Evolutionary conservation across 192 early-diverging fungal genomes (phyloP).

Genomic region (Gigaspora rosea): DNA sequence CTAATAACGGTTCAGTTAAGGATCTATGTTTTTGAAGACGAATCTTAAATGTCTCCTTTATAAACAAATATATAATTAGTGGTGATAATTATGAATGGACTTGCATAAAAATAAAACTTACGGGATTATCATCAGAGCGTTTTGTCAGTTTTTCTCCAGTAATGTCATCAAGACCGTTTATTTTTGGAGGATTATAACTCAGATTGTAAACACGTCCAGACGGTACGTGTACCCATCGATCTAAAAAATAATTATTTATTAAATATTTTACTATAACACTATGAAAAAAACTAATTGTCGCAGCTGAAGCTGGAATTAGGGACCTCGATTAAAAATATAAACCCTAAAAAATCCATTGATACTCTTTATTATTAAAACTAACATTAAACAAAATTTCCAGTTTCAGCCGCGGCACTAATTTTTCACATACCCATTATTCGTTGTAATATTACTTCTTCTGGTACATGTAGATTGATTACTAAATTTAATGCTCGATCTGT

Average conservation of each 20-base stretch:
- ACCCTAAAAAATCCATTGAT: too few relatives aligned
- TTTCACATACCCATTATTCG: conserved; percentile 72
- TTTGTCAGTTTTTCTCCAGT: conserved; percentile 92
- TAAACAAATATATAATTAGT: conserved; percentile 1
- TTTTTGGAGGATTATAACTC: conserved; percentile 89
- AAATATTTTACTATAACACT: not conserved
- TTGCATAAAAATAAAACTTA: conserved; percentile 34
- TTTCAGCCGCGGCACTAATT: too few relatives aligned
- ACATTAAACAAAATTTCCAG: too few relatives aligned
- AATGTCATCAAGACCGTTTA: conserved; percentile 79
- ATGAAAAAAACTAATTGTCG: not conserved
- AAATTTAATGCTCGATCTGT: conserved; percentile 70
- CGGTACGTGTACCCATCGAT: conserved; percentile 91
- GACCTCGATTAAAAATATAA: too few relatives aligned
- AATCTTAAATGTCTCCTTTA: conserved; percentile 75
- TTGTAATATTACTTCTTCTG: conserved; percentile 85
- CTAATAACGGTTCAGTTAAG: conserved; percentile 79
- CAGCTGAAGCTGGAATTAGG: not conserved
- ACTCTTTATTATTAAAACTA: too few relatives aligned
- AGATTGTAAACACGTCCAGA: conserved; percentile 94
- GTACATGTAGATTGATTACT: conserved; percentile 90
- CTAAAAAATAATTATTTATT: conserved; percentile 42
- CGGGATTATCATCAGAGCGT: conserved; percentile 83
- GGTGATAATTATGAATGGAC: conserved; percentile 4
- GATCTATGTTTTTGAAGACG: conserved; percentile 76